Evolutionary conservation across 2,329 filamentous ascomycete genomes (phyloP), one percentile per base, ranked within the genome.

Genomic region (Fusarium circinatum): DNA sequence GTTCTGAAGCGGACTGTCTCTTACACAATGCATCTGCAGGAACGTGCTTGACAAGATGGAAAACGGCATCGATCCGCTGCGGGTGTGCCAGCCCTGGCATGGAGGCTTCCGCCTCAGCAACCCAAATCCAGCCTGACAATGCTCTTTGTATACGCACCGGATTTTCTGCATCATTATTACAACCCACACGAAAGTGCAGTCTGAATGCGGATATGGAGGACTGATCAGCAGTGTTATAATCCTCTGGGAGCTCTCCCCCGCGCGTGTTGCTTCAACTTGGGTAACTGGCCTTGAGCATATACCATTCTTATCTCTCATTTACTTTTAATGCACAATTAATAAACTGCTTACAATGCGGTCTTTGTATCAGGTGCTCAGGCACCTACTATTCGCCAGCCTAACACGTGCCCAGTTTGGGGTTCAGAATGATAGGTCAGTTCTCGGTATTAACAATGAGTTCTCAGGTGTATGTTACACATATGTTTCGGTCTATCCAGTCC

Each of bases 381-480:
- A 51, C 15, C 18, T 76, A 12, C 6, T 76, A 0, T 30, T 76
- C 12, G 69, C 62, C 6, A 52, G 42, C 42, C 51, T 65, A 12
- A 45, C 68, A 15, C 39, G 30, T 14, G 73, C 55, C 26, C 48
- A 63, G 8, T 48, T 77, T 9, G 71, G 63, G n/a, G 68, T 73
- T 18, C 70, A 76, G 51, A 65, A 78, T 48, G 66, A 78, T 64
- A 76, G 60, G 61, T 73, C 65, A 61, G 59, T 78, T 22, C 61
- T 78, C 24, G 62, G 65, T 41, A 71, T 75, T 65, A 75, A 74
- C 54, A 75, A 73, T 48, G 65, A 78, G 8, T 65, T 63, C 20
- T 66, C 70, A 48, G 74, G 74, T 11, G 70, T 78, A 22, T 78
- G 75, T 13, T 78, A 78, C 62, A 78, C 76, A n/a, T 78, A 78